phyloP scores from a whole-genome alignment of 2,329 filamentous ascomycete species.

The Venturia oleaginea region DNA sequence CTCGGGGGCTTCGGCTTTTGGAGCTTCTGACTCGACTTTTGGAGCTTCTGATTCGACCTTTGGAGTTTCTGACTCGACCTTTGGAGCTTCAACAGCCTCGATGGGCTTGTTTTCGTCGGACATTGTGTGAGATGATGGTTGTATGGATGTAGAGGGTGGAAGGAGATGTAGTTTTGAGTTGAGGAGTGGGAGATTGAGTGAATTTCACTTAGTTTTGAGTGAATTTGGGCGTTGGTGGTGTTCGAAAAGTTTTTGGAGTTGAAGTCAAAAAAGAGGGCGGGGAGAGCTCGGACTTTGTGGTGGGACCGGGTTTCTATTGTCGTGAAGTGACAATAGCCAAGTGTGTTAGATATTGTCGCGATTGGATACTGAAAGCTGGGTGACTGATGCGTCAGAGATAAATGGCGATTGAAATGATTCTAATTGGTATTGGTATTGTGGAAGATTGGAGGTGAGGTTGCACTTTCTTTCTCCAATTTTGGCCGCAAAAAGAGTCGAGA shows the following conservation, averaged over 20 bases:
- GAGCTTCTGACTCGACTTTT: constrained; percentile 16
- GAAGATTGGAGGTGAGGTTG: not conserved
- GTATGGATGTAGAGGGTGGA: not conserved
- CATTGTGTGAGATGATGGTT: not conserved
- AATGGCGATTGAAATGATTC: not conserved
- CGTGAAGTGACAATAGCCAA: not conserved
- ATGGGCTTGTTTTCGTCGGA: constrained; percentile 9
- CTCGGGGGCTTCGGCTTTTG: constrained; percentile 12
- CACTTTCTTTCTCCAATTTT: not conserved
- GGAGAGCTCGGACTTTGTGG: not conserved
- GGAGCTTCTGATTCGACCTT: constrained; percentile 14
- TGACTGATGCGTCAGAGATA: not conserved
- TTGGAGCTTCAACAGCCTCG: constrained; percentile 4
- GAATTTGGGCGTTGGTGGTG: not conserved
- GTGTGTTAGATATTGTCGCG: not conserved
- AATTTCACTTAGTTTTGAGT: not conserved
- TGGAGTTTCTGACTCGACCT: constrained; percentile 13
- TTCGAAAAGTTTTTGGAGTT: not conserved
- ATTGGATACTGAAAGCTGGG: not conserved
- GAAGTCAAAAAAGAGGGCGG: constrained; percentile 1
- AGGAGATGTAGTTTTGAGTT: not conserved
- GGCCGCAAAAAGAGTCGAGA: not conserved
- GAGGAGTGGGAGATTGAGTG: not conserved
- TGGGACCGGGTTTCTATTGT: not conserved
- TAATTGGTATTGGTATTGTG: not conserved